Evolutionary conservation across 495 filamentous ascomycete genomes (phyloP), one percentile per base, ranked within the genome.

Genomic region (Physcia stellaris): DNA sequence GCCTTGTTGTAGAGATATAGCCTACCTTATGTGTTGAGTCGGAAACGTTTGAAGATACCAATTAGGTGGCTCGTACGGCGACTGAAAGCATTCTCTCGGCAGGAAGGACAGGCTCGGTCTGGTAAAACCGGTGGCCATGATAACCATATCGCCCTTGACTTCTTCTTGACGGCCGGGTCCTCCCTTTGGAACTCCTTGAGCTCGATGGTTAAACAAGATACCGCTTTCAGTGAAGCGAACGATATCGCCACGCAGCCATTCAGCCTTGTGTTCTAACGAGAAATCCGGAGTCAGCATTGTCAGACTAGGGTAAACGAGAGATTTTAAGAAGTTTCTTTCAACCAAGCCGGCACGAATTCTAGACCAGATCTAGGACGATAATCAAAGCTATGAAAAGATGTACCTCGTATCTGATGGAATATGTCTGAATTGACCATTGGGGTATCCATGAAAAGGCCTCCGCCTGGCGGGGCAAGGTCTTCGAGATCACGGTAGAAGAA

Each of bases 401-500:
- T 78, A 11, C 62, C 57, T n/a, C 83, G 77, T 27, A 88, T 75
- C 51, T 85, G 79, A 23, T 80, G 62, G 52, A 90, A 78, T 19
- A 88, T 71, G 24, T 84, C 77, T 12, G 72, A 75, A 53, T 88
- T 90, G 28, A 87, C 83, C 80, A 90, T 90, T 0, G 84, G 83
- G 1, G 83, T 88, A 21, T 77, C 76, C 12, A 78, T 86, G 55
- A 81, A 93, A 13, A 93, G 57, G 3, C 83, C 82, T 46, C 73
- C 73, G 4, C 68, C 60, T 0, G 68, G 62, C 0, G 84, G 84
- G 0, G 79, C 70, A n/a, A 88, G 61, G 42, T 85, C 79, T 43
- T 77, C 60, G n/a, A 88, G 67, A 41, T 88, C 83, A 11, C 85
- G 77, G 57, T 90, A 90, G 61, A 93, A 90, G 61, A 87, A 73